Evolutionary conservation across 2,329 filamentous ascomycete genomes (phyloP).

Genomic region (Penicillium glabrum): DNA sequence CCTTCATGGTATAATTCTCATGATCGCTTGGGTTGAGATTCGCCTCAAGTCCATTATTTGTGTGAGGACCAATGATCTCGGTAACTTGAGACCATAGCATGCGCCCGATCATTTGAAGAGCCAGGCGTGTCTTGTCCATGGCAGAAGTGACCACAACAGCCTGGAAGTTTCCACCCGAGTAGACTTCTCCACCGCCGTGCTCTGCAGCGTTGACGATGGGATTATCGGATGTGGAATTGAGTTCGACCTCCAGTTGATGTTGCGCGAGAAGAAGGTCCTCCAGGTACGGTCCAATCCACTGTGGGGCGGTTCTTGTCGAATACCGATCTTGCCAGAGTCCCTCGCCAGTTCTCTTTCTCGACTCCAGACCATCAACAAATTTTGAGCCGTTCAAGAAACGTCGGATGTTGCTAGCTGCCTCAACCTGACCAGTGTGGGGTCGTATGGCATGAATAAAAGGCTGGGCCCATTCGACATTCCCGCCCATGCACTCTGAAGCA

Average conservation of each 20-base stretch:
- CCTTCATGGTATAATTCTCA: conserved; percentile 61
- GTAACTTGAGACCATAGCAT: conserved; percentile 64
- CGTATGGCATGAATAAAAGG: conserved; percentile 59
- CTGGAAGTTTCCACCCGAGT: conserved; percentile 69
- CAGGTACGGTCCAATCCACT: conserved; percentile 67
- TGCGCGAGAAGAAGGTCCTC: conserved; percentile 63
- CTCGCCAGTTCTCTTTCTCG: conserved; percentile 15
- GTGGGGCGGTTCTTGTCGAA: conserved; percentile 61
- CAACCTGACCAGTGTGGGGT: conserved; percentile 62
- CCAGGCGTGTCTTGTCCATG: conserved; percentile 59
- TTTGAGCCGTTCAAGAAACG: conserved; percentile 51
- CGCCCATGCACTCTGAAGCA: conserved; percentile 58
- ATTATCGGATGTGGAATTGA: conserved; percentile 69
- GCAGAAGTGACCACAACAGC: conserved; percentile 62
- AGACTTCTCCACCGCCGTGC: conserved; percentile 37
- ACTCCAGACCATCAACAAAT: conserved; percentile 34
- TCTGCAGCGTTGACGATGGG: conserved; percentile 55
- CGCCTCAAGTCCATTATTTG: conserved; percentile 63
- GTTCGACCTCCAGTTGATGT: conserved; percentile 58
- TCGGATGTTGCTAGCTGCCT: conserved; percentile 57
- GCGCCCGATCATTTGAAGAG: conserved; percentile 58
- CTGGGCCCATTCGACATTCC: conserved; percentile 57
- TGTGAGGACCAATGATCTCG: conserved; percentile 61
- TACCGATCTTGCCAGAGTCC: conserved; percentile 64
- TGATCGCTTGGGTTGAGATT: conserved; percentile 61